Conservation (phyloP, 2,329 filamentous ascomycete genomes). For the Fusarium graminum region DNA sequence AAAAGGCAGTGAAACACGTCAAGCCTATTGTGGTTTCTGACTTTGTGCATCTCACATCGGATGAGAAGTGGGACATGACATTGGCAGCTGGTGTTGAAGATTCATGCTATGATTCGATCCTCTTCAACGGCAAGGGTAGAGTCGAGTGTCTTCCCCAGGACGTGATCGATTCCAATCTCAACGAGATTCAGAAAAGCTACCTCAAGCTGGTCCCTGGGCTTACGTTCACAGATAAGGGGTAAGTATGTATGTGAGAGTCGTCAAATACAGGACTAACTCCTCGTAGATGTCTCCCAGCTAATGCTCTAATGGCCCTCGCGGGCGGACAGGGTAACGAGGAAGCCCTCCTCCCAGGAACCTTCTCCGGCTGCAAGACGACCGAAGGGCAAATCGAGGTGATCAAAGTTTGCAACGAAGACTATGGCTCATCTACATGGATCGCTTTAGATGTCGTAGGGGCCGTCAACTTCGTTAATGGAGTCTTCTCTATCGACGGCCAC, state of each 20-base stretch:
- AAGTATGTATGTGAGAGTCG: background rate
- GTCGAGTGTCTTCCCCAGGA: conserved; percentile 64
- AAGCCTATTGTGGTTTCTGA: conserved; percentile 67
- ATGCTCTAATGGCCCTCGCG: conserved; percentile 56
- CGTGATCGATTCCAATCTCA: conserved; percentile 58
- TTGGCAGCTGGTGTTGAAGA: conserved; percentile 61
- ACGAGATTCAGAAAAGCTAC: conserved; percentile 49
- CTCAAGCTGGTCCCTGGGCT: conserved; percentile 50
- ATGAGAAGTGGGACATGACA: conserved; percentile 60
- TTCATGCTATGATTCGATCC: conserved; percentile 70
- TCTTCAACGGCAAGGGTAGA: conserved; percentile 72
- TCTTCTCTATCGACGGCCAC: conserved; percentile 65
- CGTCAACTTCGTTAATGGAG: conserved; percentile 60
- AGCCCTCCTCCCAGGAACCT: conserved; percentile 58
- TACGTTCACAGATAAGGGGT: conserved; percentile 59
- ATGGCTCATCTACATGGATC: conserved; percentile 57
- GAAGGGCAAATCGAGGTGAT: conserved; percentile 60
- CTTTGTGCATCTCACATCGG: conserved; percentile 66
- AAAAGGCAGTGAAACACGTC: conserved; percentile 61
- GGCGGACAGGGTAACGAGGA: conserved; percentile 51
- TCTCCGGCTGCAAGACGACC: conserved; percentile 63
- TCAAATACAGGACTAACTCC: conserved; percentile 4
- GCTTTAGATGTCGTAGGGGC: conserved; percentile 69
- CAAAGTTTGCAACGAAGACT: conserved; percentile 53
- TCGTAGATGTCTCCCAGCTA: conserved; percentile 47